Conservation (phyloP, 768 basidiomycete species). For the Macrolepiota dolichaula region DNA sequence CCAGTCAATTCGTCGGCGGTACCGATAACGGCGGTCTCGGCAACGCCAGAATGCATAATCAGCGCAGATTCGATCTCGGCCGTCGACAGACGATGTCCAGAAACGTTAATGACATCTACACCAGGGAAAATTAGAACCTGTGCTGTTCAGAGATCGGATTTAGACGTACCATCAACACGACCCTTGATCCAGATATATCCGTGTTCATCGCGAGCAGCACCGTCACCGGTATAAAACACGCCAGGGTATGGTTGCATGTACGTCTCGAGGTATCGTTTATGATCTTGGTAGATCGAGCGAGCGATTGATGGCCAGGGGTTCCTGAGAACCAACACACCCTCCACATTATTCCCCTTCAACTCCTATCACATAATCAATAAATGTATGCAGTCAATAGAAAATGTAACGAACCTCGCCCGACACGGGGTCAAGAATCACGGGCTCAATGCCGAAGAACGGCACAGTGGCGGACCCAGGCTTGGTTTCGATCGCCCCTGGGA, state of each 20-base stretch:
- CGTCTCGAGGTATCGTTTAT: constrained; percentile 69
- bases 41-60: constrained; percentile 91
- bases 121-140: neutral
- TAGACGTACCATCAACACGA: constrained; percentile 75
- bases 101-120: constrained; percentile 94
- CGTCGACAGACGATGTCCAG: constrained; percentile 94
- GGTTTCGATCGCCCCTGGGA: constrained; percentile 93
- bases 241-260: constrained; percentile 80
- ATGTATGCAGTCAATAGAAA: neutral
- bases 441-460: constrained; percentile 94
- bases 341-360: constrained; percentile 77
- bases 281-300: constrained; percentile 87
- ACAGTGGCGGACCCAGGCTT: constrained; percentile 97
- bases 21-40: constrained; percentile 93
- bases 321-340: constrained; percentile 86
- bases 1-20: constrained; percentile 85
- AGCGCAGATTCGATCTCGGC: constrained; percentile 98
- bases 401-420: constrained; percentile 52
- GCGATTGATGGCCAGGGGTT: constrained; percentile 96
- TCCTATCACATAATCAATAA: constrained; percentile 30
- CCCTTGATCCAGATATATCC: constrained; percentile 99
- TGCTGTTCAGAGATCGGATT: neutral
- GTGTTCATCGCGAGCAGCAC: constrained; percentile 89
- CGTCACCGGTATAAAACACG: constrained; percentile 96
- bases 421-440: constrained; percentile 84